Evolutionary conservation across 2,329 filamentous ascomycete species (phyloP).

Genomic region (Leptographium lundbergii): DNA sequence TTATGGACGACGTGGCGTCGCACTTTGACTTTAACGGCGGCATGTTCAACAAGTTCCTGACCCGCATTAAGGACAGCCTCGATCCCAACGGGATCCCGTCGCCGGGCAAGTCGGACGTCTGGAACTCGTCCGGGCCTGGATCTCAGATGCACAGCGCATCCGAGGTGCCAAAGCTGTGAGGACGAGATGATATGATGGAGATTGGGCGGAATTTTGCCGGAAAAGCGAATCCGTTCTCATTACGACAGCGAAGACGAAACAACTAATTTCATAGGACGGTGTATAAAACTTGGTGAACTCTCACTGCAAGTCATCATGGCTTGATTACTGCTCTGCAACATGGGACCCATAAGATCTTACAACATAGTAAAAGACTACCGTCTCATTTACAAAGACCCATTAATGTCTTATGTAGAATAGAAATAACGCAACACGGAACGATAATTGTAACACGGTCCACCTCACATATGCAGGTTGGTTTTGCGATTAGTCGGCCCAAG

Average conservation of each 20-base stretch:
- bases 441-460: constrained; percentile 11
- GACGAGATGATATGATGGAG: background rate
- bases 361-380: no score
- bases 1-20: constrained; percentile 26
- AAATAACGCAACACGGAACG: no score
- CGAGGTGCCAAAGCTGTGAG: background rate
- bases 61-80: constrained; percentile 25
- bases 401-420: no score
- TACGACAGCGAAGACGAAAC: no score
- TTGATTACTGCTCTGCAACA: no score
- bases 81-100: constrained; percentile 32
- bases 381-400: no score
- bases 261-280: no score
- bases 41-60: constrained; percentile 23
- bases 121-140: constrained; percentile 13
- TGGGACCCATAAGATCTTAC: no score
- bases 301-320: no score
- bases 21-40: constrained; percentile 26
- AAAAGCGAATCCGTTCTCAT: no score
- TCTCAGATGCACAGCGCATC: background rate
- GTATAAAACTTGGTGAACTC: no score
- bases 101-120: constrained; percentile 33
- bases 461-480: constrained; percentile 28
- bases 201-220: no score
- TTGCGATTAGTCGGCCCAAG: constrained; percentile 19